These are phyloP conservation scores for Lactifluus hygrophoroides DNA, from an alignment of 768 basidiomycete species.

Conservation along the genomic window DNA sequence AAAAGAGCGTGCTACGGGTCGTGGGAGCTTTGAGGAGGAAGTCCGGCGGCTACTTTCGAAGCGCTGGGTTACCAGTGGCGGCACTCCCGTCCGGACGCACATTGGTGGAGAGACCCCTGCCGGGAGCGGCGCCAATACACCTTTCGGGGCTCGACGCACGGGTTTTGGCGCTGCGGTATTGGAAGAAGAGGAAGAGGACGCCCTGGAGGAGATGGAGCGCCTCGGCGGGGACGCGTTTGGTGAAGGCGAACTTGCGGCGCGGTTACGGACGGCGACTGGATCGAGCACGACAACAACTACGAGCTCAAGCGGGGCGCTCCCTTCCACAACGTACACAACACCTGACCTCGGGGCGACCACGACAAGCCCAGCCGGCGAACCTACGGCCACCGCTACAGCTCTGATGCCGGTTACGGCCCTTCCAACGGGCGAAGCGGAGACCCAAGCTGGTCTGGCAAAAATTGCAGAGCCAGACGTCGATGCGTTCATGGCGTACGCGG, in stretches of 20 bases:
- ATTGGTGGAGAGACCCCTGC: constrained; percentile 34
- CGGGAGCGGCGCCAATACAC: constrained; percentile 62
- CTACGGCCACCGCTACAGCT: constrained; percentile 35
- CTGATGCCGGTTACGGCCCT: constrained; percentile 65
- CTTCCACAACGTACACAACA: constrained; percentile 51
- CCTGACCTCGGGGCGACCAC: constrained; percentile 43
- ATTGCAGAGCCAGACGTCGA: constrained; percentile 80
- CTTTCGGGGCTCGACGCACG: constrained; percentile 45
- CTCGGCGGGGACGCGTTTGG: constrained; percentile 30
- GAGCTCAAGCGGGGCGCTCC: constrained; percentile 17
- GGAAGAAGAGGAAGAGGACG: constrained; percentile 74
- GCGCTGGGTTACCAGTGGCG: constrained; percentile 64
- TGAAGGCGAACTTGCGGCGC: constrained; percentile 34
- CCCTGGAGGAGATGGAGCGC: constrained; percentile 49
- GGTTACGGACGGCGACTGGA: constrained; percentile 49
- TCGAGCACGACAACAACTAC: constrained; percentile 34
- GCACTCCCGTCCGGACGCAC: constrained; percentile 49
- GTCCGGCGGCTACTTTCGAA: constrained; percentile 61
- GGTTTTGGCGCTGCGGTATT: constrained; percentile 46
- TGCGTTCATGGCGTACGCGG: constrained; percentile 78
- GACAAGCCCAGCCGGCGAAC: constrained; percentile 22
- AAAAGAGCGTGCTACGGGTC: constrained; percentile 42
- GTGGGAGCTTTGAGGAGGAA: constrained; percentile 73
- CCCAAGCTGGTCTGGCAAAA: constrained; percentile 69
- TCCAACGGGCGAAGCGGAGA: constrained; percentile 62